A percentile compares a stretch with the other conserved stretches of the same genome.
These are phyloP conservation scores for Babjeviella inositovora DNA, from an alignment of 805 yeast genomes.

Conservation along the genomic window DNA sequence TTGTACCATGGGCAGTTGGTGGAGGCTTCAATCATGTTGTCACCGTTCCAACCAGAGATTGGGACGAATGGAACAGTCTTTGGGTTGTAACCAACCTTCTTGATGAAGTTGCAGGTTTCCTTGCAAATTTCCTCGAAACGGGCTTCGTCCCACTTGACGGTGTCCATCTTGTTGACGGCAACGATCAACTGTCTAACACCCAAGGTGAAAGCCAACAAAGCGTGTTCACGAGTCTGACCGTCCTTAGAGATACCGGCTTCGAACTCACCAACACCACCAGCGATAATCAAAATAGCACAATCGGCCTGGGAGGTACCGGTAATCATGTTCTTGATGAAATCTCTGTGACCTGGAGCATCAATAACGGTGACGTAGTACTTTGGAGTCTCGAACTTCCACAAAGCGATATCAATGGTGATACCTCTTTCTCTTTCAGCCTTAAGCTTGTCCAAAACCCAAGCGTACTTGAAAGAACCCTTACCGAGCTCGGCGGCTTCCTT, in stretches of 20 bases:
- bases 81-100: conserved; percentile 77
- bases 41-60: conserved; percentile 88
- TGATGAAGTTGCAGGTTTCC: conserved; percentile 69
- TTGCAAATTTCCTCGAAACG: conserved; percentile 67
- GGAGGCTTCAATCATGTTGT: conserved; percentile 79
- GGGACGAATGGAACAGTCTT: conserved; percentile 79
- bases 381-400: conserved; percentile 88
- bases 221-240: conserved; percentile 94
- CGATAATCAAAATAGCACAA: conserved; percentile 80
- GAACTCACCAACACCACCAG: conserved; percentile 89
- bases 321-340: conserved; percentile 92
- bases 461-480: conserved; percentile 95
- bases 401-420: conserved; percentile 89
- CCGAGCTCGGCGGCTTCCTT: conserved; percentile 97
- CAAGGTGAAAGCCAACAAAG: conserved; percentile 76
- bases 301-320: conserved; percentile 93
- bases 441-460: conserved; percentile 92
- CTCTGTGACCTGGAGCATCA: conserved; percentile 95
- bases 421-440: conserved; percentile 97
- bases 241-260: conserved; percentile 92
- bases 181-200: conserved; percentile 81
- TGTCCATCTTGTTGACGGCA: conserved; percentile 92
- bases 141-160: conserved; percentile 73
- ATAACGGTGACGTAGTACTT: conserved; percentile 81
- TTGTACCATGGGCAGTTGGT: conserved; percentile 78